phyloP scores from a whole-genome alignment of 2,329 filamentous ascomycete species.

The Colletotrichum sp. region DNA sequence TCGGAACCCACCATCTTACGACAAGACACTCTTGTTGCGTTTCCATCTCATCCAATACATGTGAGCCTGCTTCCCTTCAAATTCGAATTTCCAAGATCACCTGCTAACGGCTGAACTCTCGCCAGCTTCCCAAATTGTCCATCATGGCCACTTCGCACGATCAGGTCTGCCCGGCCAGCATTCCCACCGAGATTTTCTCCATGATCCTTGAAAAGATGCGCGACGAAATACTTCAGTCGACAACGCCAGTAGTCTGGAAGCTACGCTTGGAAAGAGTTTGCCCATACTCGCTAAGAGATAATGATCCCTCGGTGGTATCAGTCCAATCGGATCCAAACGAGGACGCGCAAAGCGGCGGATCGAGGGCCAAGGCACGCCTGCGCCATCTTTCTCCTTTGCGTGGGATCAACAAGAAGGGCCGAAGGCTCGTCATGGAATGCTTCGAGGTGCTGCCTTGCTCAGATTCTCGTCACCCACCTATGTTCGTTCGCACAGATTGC shows the following conservation, averaged over 20 bases:
- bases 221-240: not conserved
- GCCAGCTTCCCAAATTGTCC: not conserved
- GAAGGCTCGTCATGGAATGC: not conserved
- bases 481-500: not conserved
- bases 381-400: not conserved
- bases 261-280: not conserved
- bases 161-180: not conserved
- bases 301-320: not conserved
- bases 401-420: not conserved
- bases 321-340: not conserved
- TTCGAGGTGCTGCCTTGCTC: not conserved
- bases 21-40: not conserved
- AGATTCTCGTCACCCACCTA: not conserved
- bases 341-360: not conserved
- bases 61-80: not conserved
- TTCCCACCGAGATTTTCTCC: not conserved
- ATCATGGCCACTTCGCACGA: not conserved
- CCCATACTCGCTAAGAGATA: not conserved
- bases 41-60: not conserved
- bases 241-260: not conserved
- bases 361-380: not conserved
- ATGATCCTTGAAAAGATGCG: not conserved
- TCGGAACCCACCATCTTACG: not conserved
- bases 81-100: not conserved
- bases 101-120: not conserved